These are phyloP conservation scores for Butyriboletus pseudospeciosus DNA, from an alignment of 1,284 basidiomycete genomes.

Conservation along the genomic window DNA sequence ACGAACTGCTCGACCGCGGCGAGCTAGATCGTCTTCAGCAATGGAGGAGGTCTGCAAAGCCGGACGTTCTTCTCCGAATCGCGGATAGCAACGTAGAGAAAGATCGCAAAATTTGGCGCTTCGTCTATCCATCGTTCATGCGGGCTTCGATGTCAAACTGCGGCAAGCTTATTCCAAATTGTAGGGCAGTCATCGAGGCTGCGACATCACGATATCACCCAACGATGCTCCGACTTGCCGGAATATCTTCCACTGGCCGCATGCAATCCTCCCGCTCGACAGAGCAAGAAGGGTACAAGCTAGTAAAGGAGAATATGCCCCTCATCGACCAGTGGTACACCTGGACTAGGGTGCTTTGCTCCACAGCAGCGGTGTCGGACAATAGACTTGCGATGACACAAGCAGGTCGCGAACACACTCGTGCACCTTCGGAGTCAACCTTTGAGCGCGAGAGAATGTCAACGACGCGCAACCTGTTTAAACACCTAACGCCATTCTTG, in stretches of 20 bases:
- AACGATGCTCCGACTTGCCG: slow-evolving; percentile 62
- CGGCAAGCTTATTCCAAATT: slow-evolving; percentile 42
- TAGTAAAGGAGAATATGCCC: slow-evolving; percentile 59
- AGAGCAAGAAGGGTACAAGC: slow-evolving; percentile 50
- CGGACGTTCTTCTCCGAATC: slow-evolving; percentile 56
- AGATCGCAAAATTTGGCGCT: slow-evolving; percentile 69
- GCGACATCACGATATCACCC: slow-evolving; percentile 65
- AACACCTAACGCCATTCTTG: slow-evolving; percentile 81
- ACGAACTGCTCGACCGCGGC: slow-evolving; percentile 58
- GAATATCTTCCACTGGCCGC: slow-evolving; percentile 50
- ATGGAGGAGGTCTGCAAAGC: slow-evolving; percentile 53
- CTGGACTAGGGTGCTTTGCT: slow-evolving; percentile 80
- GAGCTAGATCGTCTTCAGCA: slow-evolving; percentile 59
- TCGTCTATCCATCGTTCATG: slow-evolving; percentile 61
- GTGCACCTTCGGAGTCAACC: slow-evolving; percentile 67
- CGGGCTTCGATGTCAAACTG: slow-evolving; percentile 49
- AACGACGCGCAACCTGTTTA: slow-evolving; percentile 78
- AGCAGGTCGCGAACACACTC: slow-evolving; percentile 62
- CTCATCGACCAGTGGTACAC: slow-evolving; percentile 84
- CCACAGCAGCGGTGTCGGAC: slow-evolving; percentile 71
- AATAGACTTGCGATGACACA: slow-evolving; percentile 51
- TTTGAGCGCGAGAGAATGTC: slow-evolving; percentile 73
- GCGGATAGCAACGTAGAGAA: slow-evolving; percentile 62
- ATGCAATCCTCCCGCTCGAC: slow-evolving; percentile 35
- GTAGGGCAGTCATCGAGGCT: slow-evolving; percentile 63